Base-by-base conservation (phyloP, 2,329 filamentous ascomycete species). In the Fusarium siculi region DNA sequence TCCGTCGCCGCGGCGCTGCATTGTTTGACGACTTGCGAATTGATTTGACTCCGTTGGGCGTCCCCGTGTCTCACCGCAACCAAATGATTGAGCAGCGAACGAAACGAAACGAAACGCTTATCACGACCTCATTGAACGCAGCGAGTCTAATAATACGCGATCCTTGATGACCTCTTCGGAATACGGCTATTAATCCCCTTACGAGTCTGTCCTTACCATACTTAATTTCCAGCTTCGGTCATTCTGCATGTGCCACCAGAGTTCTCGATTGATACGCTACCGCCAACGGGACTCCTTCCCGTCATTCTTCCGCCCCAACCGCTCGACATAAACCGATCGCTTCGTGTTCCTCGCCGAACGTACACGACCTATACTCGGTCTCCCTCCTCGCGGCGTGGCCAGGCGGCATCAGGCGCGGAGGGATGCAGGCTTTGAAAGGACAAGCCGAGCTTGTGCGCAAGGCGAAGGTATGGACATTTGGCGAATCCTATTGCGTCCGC, bases 401-500 rank as follows among this genome's bases (percentile, higher is more conserved):
- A 68, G 69, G 66, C 63, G 72, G 73, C 74, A 77, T 73, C 66
- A 69, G 63, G 73, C 74, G 61, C 61, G 77, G 82, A 83, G 84
- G 83, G 76, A 87, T 87, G 88, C 86, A 87, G 81, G 78, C 85
- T 79, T 83, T 83, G 81, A 89, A 86, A 83, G 86, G 84, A 77
- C 89, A 87, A 81, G 84, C 86, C 80, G 89, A 90, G 80, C 87
- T 87, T 80, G 88, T 86, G 82, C 87, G 89, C 79, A 90, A 90
- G 85, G 87, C 88, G 78, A 91, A 91, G 87, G 89, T 85, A 73
- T 58, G 80, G 79, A 55, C 62, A 42, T 57, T 42, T 7, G 37
- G 58, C 18, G 42, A 15, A 10, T 11, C 18, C 14, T 21, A 11
- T 14, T 42, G 18, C 11, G 7, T 44, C 25, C 36, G 36, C n/a